Conservation (phyloP, 176 grass and related monocot genomes). For the Chloris gayana region DNA sequence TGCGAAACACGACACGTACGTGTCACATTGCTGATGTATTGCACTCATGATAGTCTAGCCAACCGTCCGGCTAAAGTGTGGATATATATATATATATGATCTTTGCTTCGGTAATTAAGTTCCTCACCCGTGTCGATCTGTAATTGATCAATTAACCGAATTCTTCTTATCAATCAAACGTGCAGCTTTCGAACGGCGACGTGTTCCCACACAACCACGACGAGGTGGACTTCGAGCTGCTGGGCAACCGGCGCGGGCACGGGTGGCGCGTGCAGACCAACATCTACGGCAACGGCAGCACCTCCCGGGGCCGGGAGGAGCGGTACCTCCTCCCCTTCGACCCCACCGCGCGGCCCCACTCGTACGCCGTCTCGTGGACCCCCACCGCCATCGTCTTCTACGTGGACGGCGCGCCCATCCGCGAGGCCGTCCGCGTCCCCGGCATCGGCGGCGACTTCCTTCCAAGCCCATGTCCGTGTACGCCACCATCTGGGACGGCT, state of each 20-base stretch:
- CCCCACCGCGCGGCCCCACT: constrained; percentile 50
- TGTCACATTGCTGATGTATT: no score
- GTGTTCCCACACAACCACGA: constrained; percentile 65
- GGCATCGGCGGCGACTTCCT: constrained; percentile 72
- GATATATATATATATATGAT: no score
- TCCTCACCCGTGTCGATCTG: neutral
- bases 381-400: constrained; percentile 79
- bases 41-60: no score
- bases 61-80: no score
- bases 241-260: constrained; percentile 68
- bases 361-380: constrained; percentile 89
- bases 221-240: constrained; percentile 88
- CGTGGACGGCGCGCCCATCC: constrained; percentile 69
- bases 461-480: constrained; percentile 94
- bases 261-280: constrained; percentile 86
- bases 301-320: constrained; percentile 74
- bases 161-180: neutral
- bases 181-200: constrained; percentile 85
- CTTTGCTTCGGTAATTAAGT: no score
- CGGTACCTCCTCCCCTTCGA: constrained; percentile 87
- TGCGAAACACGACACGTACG: no score
- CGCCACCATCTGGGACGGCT: constrained; percentile 95
- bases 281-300: constrained; percentile 88
- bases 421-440: constrained; percentile 58
- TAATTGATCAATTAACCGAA: neutral